Conservation (phyloP, 2,329 filamentous ascomycete species). For the Westerdykella ornata region DNA sequence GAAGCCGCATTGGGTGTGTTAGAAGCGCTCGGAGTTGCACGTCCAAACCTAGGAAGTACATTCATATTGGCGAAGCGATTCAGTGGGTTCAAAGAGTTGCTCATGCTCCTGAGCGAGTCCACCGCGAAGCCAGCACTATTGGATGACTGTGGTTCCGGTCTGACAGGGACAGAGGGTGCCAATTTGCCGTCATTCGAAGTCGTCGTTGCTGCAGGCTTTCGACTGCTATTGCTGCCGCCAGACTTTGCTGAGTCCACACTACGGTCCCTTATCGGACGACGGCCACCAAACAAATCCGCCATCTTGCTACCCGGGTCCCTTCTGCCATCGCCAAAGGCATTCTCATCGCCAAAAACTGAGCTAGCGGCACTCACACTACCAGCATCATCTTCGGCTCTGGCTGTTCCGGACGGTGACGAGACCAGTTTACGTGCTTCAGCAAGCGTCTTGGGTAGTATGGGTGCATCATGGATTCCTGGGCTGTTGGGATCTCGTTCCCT, state of each 20-base stretch:
- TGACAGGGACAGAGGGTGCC: constrained; percentile 13
- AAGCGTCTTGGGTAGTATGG: constrained; percentile 73
- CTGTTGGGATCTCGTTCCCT: constrained; percentile 55
- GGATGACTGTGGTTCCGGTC: constrained; percentile 22
- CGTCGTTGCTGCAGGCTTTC: constrained; percentile 48
- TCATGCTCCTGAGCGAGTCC: constrained; percentile 74
- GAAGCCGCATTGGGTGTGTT: constrained; percentile 39
- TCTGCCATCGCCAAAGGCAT: constrained; percentile 11
- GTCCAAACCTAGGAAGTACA: constrained; percentile 68
- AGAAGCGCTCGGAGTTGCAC: constrained; percentile 41
- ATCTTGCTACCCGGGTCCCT: constrained; percentile 57
- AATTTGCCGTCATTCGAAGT: constrained; percentile 22
- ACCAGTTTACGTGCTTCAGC: constrained; percentile 90
- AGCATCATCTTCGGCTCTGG: constrained; percentile 49
- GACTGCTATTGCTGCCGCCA: constrained; percentile 52
- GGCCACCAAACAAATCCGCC: constrained; percentile 64
- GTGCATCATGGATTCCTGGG: constrained; percentile 19
- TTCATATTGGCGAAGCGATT: constrained; percentile 68
- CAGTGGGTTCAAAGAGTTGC: constrained; percentile 76
- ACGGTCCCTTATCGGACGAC: constrained; percentile 58
- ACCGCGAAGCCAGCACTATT: constrained; percentile 53
- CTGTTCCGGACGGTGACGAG: constrained; percentile 51
- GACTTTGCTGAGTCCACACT: constrained; percentile 69
- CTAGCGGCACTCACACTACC: constrained; percentile 46
- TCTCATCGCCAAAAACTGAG: constrained; percentile 44